phyloP scores from a whole-genome alignment of 2,329 filamentous ascomycete species.

The Aspergillus chevalieri region DNA sequence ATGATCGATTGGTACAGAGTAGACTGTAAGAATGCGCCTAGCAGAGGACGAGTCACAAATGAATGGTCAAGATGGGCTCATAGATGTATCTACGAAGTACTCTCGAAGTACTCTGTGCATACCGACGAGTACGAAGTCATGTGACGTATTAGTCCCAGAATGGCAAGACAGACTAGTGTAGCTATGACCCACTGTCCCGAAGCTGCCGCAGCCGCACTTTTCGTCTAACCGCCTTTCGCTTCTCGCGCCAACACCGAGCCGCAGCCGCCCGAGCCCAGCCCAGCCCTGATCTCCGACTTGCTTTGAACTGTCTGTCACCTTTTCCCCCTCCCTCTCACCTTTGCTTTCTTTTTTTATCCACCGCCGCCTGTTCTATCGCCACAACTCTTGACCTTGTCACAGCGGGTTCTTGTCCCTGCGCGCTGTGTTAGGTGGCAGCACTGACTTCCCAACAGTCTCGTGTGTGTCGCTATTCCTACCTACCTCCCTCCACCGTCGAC shows the following conservation, averaged over 20 bases:
- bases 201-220: constrained; percentile 9
- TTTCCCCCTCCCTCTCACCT: constrained; percentile 1
- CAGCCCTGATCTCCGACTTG: constrained; percentile 17
- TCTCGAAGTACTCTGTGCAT: no score
- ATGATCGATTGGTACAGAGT: no score
- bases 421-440: constrained; percentile 20
- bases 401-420: constrained; percentile 11
- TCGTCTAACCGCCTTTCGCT: constrained; percentile 26
- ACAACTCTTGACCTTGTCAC: constrained; percentile 4
- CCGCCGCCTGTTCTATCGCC: not conserved
- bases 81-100: no score
- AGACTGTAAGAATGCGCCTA: no score
- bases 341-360: constrained; percentile 1
- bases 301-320: constrained; percentile 13
- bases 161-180: not conserved
- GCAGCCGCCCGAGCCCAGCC: constrained; percentile 19
- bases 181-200: not conserved
- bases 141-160: not conserved
- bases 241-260: constrained; percentile 25
- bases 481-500: not conserved
- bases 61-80: no score
- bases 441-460: constrained; percentile 12
- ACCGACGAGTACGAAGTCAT: no score
- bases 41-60: no score
- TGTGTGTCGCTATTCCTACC: constrained; percentile 5